These are phyloP conservation scores for Pichia cabralensis DNA, from an alignment of 805 yeast genomes.

Conservation along the genomic window DNA sequence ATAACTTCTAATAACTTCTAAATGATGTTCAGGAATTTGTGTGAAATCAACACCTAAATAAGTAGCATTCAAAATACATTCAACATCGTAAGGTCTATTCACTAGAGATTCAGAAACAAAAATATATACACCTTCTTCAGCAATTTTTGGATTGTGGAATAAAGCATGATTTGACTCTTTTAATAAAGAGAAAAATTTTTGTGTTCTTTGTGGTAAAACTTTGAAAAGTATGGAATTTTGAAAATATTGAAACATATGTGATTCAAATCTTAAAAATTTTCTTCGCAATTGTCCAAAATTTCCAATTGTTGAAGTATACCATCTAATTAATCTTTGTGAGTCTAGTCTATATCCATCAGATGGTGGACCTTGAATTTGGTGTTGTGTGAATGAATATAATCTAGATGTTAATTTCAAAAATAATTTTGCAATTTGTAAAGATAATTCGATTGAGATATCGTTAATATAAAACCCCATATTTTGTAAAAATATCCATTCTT, in stretches of 20 bases:
- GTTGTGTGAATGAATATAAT: constrained; percentile 57
- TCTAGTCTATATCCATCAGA: constrained; percentile 24
- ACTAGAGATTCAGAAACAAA: constrained; percentile 59
- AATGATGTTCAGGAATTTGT: constrained; percentile 25
- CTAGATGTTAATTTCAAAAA: constrained; percentile 61
- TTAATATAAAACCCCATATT: constrained; percentile 71
- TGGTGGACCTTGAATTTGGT: constrained; percentile 61
- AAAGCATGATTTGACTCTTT: constrained; percentile 64
- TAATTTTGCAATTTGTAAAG: constrained; percentile 29
- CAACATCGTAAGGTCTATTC: constrained; percentile 32
- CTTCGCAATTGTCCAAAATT: constrained; percentile 70
- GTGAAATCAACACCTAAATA: constrained; percentile 42
- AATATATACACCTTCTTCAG: constrained; percentile 67
- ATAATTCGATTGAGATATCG: constrained; percentile 70
- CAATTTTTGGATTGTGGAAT: constrained; percentile 56
- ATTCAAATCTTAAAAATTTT: constrained; percentile 69
- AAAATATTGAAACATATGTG: constrained; percentile 55
- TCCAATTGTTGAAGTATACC: constrained; percentile 60
- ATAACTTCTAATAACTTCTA: constrained; percentile 22
- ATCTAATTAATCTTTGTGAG: constrained; percentile 41
- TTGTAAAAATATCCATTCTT: constrained; percentile 69
- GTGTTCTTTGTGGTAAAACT: constrained; percentile 38
- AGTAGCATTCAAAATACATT: constrained; percentile 34
- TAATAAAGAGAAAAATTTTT: constrained; percentile 45
- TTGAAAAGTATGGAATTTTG: constrained; percentile 63